Percentiles rank a stretch among this genome's conserved stretches.
phyloP scores from a whole-genome alignment of 2,329 filamentous ascomycete species.

The Penicillium polonicum region DNA sequence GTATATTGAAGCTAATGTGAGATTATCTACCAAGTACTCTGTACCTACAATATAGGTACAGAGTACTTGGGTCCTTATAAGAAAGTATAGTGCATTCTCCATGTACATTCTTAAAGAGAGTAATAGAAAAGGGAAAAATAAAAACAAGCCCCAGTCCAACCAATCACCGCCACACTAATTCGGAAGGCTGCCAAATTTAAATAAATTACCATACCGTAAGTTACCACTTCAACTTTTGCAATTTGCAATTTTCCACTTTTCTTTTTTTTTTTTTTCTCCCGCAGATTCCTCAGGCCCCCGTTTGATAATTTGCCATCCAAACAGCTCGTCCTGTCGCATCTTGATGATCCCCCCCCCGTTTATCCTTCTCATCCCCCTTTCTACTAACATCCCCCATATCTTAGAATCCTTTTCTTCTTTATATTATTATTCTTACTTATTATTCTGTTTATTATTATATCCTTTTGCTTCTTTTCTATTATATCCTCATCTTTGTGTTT shows the following conservation, averaged over 20 bases:
- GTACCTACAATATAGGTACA: too few species aligned
- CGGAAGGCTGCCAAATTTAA: conserved; percentile 11
- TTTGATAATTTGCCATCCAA: conserved; percentile 18
- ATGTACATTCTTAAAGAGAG: background rate
- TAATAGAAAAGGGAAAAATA: conserved; percentile 5
- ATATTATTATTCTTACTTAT: conserved; percentile 19
- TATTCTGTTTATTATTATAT: conserved; percentile 18
- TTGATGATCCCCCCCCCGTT: conserved; percentile 18
- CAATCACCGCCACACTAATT: conserved; percentile 29
- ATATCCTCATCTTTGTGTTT: conserved; percentile 1
- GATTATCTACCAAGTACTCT: background rate
- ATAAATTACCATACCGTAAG: conserved; percentile 14
- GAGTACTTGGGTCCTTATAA: background rate
- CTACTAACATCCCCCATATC: conserved; percentile 6
- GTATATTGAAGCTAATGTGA: background rate
- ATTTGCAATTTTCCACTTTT: background rate
- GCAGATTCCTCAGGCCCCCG: conserved; percentile 20
- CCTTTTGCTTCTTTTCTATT: conserved; percentile 8
- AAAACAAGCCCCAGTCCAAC: conserved; percentile 9
- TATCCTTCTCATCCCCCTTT: conserved; percentile 19
- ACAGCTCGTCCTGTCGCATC: conserved; percentile 23
- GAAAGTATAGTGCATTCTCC: background rate
- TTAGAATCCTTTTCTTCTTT: conserved; percentile 15
- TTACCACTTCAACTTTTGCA: background rate
- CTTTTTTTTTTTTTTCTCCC: background rate